phyloP scores from a whole-genome alignment of 441 rosid genomes.

The Erysimum pusillum region DNA sequence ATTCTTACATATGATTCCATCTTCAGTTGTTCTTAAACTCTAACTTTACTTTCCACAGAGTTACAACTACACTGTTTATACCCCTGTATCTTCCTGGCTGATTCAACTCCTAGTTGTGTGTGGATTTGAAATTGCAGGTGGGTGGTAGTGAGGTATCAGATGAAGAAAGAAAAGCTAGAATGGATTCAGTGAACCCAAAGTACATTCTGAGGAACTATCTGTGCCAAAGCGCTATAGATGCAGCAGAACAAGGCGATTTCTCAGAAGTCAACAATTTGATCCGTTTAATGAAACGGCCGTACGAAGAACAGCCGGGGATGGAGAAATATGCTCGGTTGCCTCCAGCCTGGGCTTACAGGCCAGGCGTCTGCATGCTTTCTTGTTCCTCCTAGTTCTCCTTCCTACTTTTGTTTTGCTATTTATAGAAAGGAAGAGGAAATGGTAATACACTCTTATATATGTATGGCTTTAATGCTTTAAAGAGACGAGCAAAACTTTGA shows the following conservation, averaged over 20 bases:
- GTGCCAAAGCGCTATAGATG: constrained; percentile 93
- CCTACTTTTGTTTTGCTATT: constrained; percentile 35
- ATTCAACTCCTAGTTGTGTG: constrained; percentile 24
- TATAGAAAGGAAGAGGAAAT: constrained; percentile 29
- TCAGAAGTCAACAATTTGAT: constrained; percentile 81
- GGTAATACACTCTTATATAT: constrained; percentile 16
- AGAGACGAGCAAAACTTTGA: neutral
- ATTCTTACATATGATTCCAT: neutral
- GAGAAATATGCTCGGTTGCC: constrained; percentile 96
- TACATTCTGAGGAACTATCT: constrained; percentile 88
- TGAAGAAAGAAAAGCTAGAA: constrained; percentile 79
- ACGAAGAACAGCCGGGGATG: constrained; percentile 93
- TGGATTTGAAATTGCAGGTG: constrained; percentile 57
- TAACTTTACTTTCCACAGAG: neutral
- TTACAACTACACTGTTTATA: neutral
- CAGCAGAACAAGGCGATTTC: constrained; percentile 89
- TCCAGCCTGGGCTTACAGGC: constrained; percentile 99
- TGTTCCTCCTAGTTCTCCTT: constrained; percentile 77
- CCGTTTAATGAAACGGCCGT: constrained; percentile 81
- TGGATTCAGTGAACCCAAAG: constrained; percentile 91
- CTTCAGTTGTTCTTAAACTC: neutral
- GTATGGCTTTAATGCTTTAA: constrained; percentile 35
- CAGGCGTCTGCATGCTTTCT: constrained; percentile 98
- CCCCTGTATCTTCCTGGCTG: constrained; percentile 19
- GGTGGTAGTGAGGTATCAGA: constrained; percentile 70